phyloP scores from a whole-genome alignment of 176 grass and related monocot species.

The Urochloa ruziziensis region DNA sequence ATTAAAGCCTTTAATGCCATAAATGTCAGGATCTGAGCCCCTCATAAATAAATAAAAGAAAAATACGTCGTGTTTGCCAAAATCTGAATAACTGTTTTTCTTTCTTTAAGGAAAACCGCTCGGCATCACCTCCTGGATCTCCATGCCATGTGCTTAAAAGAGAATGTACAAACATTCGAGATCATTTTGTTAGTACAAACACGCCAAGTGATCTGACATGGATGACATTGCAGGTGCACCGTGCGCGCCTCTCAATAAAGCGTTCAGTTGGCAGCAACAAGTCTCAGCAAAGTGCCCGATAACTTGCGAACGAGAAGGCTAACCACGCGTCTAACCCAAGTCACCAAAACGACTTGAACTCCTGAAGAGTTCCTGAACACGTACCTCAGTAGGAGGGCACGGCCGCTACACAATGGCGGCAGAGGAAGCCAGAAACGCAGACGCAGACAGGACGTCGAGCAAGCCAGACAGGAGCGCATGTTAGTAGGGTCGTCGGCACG shows the following conservation, averaged over 20 bases:
- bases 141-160: background rate
- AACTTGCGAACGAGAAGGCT: slow-evolving; percentile 25
- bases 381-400: background rate
- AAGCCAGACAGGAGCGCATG: slow-evolving; percentile 28
- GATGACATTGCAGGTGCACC: background rate
- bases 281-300: background rate
- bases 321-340: background rate
- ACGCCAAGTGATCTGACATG: background rate
- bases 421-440: background rate
- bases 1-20: background rate
- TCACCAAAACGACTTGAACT: background rate
- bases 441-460: slow-evolving; percentile 18
- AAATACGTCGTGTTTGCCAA: background rate
- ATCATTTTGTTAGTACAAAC: background rate
- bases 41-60: background rate
- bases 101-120: too few relatives aligned
- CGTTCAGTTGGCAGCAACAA: background rate
- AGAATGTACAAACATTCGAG: background rate
- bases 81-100: background rate
- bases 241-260: slow-evolving; percentile 9
- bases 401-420: background rate
- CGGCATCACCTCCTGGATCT: too few relatives aligned
- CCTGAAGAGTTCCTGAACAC: background rate
- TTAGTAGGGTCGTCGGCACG: slow-evolving; percentile 41
- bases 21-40: background rate